Conservation (phyloP, 1,139 yeast genomes). For the Suhomyces maxii region DNA sequence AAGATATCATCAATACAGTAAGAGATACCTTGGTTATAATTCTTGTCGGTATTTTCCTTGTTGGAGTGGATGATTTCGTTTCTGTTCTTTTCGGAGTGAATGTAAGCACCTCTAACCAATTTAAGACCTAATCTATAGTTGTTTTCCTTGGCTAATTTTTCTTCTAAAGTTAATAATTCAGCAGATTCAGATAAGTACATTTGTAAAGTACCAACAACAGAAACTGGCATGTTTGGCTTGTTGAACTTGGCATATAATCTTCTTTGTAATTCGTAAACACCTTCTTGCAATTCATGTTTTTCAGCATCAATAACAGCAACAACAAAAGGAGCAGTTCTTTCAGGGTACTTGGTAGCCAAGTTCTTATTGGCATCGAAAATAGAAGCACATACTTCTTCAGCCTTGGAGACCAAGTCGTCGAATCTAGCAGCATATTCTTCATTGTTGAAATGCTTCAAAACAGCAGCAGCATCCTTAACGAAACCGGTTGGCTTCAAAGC, state of each 20-base stretch:
- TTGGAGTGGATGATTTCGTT: slow-evolving; percentile 65
- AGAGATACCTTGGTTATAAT: slow-evolving; percentile 72
- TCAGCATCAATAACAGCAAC: slow-evolving; percentile 93
- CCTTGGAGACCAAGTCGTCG: slow-evolving; percentile 62
- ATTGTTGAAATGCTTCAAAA: slow-evolving; percentile 59
- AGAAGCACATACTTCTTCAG: slow-evolving; percentile 55
- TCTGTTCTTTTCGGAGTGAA: slow-evolving; percentile 83
- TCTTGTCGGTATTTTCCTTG: slow-evolving; percentile 73
- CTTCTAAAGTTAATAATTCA: slow-evolving; percentile 61
- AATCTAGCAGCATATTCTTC: slow-evolving; percentile 51
- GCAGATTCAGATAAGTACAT: slow-evolving; percentile 81
- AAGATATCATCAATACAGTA: slow-evolving; percentile 63
- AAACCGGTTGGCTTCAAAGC: slow-evolving; percentile 95
- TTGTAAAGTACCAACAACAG: slow-evolving; percentile 91
- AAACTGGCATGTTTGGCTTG: slow-evolving; percentile 53
- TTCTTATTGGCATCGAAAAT: slow-evolving; percentile 57
- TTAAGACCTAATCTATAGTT: slow-evolving; percentile 82
- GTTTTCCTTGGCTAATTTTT: slow-evolving; percentile 59
- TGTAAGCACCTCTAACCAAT: slow-evolving; percentile 96
- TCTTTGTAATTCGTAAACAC: slow-evolving; percentile 89
- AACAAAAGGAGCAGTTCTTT: slow-evolving; percentile 75
- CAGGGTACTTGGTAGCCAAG: slow-evolving; percentile 55
- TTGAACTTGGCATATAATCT: slow-evolving; percentile 76
- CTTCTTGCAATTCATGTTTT: slow-evolving; percentile 81
- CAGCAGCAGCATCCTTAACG: slow-evolving; percentile 71